A percentile compares a stretch with the other conserved stretches of the same genome.
Evolutionary conservation across 352 stramenopile species (phyloP).

Genomic region (Globisporangium nagaii): DNA sequence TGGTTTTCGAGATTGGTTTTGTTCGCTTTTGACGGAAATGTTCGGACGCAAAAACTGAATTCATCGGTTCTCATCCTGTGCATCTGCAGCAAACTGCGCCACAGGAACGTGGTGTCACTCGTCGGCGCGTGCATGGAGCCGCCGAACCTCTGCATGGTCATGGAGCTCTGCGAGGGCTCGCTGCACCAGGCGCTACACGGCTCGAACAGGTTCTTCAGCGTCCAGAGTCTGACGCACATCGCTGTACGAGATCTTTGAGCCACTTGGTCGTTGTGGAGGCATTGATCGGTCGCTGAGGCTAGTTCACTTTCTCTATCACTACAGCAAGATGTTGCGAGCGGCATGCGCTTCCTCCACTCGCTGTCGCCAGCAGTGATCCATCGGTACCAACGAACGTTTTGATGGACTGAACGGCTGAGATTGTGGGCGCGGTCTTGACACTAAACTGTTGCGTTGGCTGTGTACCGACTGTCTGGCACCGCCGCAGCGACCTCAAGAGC

Average conservation of each 20-base stretch:
- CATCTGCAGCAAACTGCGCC: constrained; percentile 42
- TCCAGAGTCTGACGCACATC: constrained; percentile 45
- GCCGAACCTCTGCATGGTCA: constrained; percentile 77
- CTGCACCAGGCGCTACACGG: constrained; percentile 59
- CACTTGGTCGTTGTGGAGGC: background rate
- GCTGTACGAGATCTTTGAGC: constrained; percentile 19
- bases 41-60: too few species aligned
- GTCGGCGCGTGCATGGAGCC: constrained; percentile 71
- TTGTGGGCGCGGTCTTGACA: background rate
- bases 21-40: background rate
- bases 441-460: background rate
- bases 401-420: too few species aligned
- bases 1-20: too few species aligned
- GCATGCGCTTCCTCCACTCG: constrained; percentile 87
- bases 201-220: constrained; percentile 43
- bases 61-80: too few species aligned
- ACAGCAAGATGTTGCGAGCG: constrained; percentile 70
- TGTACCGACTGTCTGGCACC: too few species aligned
- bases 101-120: constrained; percentile 73
- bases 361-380: constrained; percentile 82
- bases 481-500: constrained; percentile 87
- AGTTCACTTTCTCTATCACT: too few species aligned
- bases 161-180: constrained; percentile 70
- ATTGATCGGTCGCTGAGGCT: too few species aligned
- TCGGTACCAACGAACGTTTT: constrained; percentile 23